Conservation (phyloP, 2,329 filamentous ascomycete species). For the Monilinia aucupariae region DNA sequence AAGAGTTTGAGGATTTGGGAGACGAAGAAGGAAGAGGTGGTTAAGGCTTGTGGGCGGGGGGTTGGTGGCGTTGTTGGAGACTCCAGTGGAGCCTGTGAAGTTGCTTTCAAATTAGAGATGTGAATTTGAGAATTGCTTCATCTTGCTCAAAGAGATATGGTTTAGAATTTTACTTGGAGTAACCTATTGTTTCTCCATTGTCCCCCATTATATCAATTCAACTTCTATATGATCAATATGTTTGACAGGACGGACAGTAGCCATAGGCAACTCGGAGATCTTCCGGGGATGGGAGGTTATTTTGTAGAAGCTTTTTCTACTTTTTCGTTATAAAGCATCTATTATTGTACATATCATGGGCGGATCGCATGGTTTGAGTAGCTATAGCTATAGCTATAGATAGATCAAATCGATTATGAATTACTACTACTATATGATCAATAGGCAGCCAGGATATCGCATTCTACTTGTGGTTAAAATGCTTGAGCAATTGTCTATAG, state of each 20-base stretch:
- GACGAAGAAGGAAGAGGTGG: not conserved
- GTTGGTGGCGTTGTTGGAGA: not conserved
- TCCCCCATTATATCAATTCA: too few relatives aligned
- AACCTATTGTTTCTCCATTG: not conserved
- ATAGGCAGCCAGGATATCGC: not conserved
- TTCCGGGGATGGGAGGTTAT: too few relatives aligned
- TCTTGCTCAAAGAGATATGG: too few relatives aligned
- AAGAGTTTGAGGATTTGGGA: constrained; percentile 3
- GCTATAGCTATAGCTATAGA: too few relatives aligned
- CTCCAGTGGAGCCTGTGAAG: not conserved
- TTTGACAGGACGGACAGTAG: too few relatives aligned
- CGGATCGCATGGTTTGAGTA: too few relatives aligned
- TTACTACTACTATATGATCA: not conserved
- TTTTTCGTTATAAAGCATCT: too few relatives aligned
- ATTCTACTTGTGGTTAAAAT: not conserved
- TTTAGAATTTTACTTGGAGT: not conserved
- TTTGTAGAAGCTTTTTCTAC: too few relatives aligned
- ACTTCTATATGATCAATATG: too few relatives aligned
- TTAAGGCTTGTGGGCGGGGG: not conserved
- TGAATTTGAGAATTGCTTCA: not conserved
- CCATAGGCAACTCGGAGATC: too few relatives aligned
- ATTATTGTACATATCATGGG: too few relatives aligned
- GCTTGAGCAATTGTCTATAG: not conserved
- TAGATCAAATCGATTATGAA: too few relatives aligned
- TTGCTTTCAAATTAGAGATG: not conserved